These are phyloP conservation scores for Macrophomina tecta DNA, from an alignment of 2,329 filamentous ascomycete genomes.

Conservation along the genomic window DNA sequence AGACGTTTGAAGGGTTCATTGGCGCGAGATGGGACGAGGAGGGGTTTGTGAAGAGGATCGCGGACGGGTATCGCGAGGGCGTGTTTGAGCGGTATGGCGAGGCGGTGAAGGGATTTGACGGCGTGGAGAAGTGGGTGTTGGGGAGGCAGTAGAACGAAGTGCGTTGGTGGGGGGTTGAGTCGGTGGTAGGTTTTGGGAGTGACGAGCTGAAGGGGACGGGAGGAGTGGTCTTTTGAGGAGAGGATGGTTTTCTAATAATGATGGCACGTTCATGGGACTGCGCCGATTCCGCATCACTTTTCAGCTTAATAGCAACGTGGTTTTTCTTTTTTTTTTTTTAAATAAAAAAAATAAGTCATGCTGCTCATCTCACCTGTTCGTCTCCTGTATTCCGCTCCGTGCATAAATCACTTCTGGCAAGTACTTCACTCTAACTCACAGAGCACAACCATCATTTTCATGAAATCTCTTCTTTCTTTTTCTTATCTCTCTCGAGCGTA, in stretches of 20 bases:
- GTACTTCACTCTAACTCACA: too few species aligned
- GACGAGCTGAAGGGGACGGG: not conserved
- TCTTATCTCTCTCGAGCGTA: too few species aligned
- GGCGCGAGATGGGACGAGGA: constrained; percentile 84
- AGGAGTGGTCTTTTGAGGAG: too few species aligned
- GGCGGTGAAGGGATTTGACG: constrained; percentile 76
- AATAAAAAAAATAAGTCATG: too few species aligned
- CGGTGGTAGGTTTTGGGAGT: not conserved
- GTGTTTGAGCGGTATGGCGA: constrained; percentile 79
- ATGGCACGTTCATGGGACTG: not conserved
- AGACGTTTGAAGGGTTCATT: constrained; percentile 89
- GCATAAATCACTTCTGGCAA: too few species aligned
- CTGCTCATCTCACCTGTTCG: too few species aligned
- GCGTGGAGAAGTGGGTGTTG: constrained; percentile 74
- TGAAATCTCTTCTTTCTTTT: too few species aligned
- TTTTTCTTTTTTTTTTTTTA: too few species aligned
- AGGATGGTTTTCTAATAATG: too few species aligned
- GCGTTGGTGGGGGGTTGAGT: not conserved
- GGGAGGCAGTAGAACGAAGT: constrained; percentile 34
- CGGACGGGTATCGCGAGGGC: constrained; percentile 76
- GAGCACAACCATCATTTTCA: too few species aligned
- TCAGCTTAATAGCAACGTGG: not conserved
- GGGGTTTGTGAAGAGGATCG: constrained; percentile 81
- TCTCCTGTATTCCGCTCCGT: too few species aligned
- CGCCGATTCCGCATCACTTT: not conserved